These are phyloP conservation scores for Priceomyces fermenticarens DNA, from an alignment of 805 yeast species.

Conservation along the genomic window DNA sequence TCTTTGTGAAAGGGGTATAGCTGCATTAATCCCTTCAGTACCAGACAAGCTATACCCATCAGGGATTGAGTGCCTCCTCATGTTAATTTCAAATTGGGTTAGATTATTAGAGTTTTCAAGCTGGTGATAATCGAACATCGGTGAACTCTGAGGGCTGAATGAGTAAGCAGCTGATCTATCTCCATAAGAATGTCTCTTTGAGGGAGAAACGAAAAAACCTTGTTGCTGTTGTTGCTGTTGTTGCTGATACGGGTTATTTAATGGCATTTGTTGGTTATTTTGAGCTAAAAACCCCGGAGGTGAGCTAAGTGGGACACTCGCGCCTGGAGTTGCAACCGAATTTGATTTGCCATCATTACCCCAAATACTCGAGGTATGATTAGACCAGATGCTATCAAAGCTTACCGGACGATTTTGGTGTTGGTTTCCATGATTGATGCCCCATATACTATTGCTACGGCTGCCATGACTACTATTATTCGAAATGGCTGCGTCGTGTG, in stretches of 20 bases:
- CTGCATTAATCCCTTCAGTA: background rate
- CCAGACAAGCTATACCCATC: conserved; percentile 7
- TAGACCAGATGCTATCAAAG: conserved; percentile 17
- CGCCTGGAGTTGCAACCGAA: background rate
- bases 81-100: conserved; percentile 5
- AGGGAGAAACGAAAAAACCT: background rate
- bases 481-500: conserved; percentile 1
- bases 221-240: conserved; percentile 7
- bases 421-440: conserved; percentile 1
- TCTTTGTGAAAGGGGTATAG: background rate
- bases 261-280: conserved; percentile 1
- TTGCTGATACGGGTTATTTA: conserved; percentile 2
- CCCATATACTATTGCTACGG: conserved; percentile 2
- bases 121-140: background rate
- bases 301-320: conserved; percentile 1
- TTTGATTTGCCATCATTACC: conserved; percentile 2
- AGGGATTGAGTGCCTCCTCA: conserved; percentile 12
- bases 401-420: conserved; percentile 11
- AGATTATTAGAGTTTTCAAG: conserved; percentile 2
- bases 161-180: conserved; percentile 1
- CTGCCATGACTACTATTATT: background rate
- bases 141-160: conserved; percentile 6
- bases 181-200: conserved; percentile 2
- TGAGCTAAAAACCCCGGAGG: conserved; percentile 5
- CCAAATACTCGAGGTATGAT: conserved; percentile 5